phyloP scores from a whole-genome alignment of 2,329 filamentous ascomycete genomes.

The Exophiala sp. region DNA sequence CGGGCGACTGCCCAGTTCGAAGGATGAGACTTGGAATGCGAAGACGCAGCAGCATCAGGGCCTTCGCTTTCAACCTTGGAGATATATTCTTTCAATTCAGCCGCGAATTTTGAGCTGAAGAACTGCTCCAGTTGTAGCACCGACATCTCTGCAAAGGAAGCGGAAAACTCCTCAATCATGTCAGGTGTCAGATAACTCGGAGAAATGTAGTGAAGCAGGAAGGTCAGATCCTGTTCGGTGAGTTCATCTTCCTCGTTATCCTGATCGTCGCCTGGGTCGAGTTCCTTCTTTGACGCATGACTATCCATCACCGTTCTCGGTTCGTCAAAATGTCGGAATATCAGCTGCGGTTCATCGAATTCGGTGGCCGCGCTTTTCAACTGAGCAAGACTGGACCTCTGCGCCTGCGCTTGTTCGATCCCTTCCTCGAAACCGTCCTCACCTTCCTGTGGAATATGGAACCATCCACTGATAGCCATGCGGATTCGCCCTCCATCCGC shows the following conservation, averaged over 20 bases:
- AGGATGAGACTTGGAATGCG: conserved; percentile 32
- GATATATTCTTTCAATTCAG: conserved; percentile 64
- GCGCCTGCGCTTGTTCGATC: conserved; percentile 78
- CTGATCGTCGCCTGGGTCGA: conserved; percentile 33
- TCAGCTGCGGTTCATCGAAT: conserved; percentile 71
- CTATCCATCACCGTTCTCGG: conserved; percentile 33
- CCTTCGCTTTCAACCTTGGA: conserved; percentile 54
- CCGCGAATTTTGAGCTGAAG: conserved; percentile 69
- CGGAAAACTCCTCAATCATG: conserved; percentile 72
- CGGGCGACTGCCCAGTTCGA: conserved; percentile 66
- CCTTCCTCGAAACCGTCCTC: conserved; percentile 88
- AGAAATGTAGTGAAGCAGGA: conserved; percentile 81
- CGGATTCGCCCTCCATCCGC: conserved; percentile 61
- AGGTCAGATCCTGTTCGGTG: conserved; percentile 75
- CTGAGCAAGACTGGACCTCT: conserved; percentile 87
- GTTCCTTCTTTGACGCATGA: conserved; percentile 29
- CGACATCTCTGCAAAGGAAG: conserved; percentile 74
- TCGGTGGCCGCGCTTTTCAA: conserved; percentile 75
- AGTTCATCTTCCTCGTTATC: conserved; percentile 53
- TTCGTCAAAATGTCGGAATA: conserved; percentile 46
- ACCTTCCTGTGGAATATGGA: conserved; percentile 90
- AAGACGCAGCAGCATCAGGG: conserved; percentile 32
- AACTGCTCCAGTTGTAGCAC: conserved; percentile 77
- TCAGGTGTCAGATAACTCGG: conserved; percentile 90
- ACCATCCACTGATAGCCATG: conserved; percentile 99